These are phyloP conservation scores for Raddia guianensis DNA, from an alignment of 176 grass and related monocot genomes.

Conservation along the genomic window DNA sequence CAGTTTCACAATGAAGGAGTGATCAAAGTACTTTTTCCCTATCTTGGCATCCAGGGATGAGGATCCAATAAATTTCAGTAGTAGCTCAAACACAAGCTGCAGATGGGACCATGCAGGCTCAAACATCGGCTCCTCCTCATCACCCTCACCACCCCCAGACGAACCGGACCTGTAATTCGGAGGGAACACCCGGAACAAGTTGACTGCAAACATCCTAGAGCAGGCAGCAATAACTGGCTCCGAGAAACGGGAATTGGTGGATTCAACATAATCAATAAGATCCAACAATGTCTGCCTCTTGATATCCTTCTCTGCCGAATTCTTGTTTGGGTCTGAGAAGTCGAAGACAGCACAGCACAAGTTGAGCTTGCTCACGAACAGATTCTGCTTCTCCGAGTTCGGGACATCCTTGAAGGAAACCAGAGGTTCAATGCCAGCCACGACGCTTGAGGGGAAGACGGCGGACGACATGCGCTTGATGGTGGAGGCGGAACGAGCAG, in stretches of 20 bases:
- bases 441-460: slow-evolving; percentile 89
- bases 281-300: slow-evolving; percentile 88
- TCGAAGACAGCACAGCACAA: slow-evolving; percentile 93
- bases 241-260: slow-evolving; percentile 52
- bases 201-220: slow-evolving; percentile 84
- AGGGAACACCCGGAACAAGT: slow-evolving; percentile 86
- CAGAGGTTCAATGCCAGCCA: slow-evolving; percentile 85
- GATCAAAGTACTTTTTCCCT: slow-evolving; percentile 92
- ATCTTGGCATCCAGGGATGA: slow-evolving; percentile 80
- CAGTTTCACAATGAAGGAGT: slow-evolving; percentile 82
- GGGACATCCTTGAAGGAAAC: slow-evolving; percentile 90
- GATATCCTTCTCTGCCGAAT: slow-evolving; percentile 83
- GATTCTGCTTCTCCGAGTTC: slow-evolving; percentile 71
- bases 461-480: slow-evolving; percentile 95
- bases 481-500: slow-evolving; percentile 49
- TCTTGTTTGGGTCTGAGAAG: slow-evolving; percentile 89
- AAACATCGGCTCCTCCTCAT: slow-evolving; percentile 94
- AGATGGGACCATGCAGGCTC: slow-evolving; percentile 92
- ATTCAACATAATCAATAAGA: slow-evolving; percentile 78
- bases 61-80: slow-evolving; percentile 89
- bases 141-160: slow-evolving; percentile 69
- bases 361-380: slow-evolving; percentile 85
- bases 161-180: slow-evolving; percentile 61
- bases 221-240: slow-evolving; percentile 70
- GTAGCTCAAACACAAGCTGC: slow-evolving; percentile 95